Evolutionary conservation across 108 stramenopile genomes (phyloP), one percentile per base, ranked within the genome.

Genomic region (Cyclostephanos tholiformis): DNA sequence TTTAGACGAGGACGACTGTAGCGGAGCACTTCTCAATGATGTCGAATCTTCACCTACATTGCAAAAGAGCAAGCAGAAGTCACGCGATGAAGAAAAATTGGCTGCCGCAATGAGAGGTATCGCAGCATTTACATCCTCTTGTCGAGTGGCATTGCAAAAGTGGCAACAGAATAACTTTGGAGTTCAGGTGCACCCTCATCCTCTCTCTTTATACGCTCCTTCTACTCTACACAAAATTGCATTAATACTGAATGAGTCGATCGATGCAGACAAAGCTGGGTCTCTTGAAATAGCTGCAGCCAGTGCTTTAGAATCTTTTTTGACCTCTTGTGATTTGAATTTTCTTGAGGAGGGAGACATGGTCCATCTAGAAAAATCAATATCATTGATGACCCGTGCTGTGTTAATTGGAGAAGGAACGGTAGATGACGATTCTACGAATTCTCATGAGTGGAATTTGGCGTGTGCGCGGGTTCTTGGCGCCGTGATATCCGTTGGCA

Each of bases 41-140:
- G 53, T 0, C 6, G 53, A 55, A 55, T 55, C 53, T 55, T 55
- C 53, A 53, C 23, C 52, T 10, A 58, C 11, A 30, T 30, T 29
- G 30, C 20, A 77, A 59, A 26, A 29, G 14, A 55, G 35, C 25
- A n/a, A 20, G 29, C 67, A 46, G 23, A 50, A 73, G 8, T 44
- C 60, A 36, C 59, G 64, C 12, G 85, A 87, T 60, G 66, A 77
- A 29, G 85, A 87, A 72, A 81, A 85, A 65, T 67, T 75, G 41
- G 71, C 75, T 11, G 83, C 89, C n/a, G 89, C 90, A 12, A 63
- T 83, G 29, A 85, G 87, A 61, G 91, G 88, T 6, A 71, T 89
- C 56, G 88, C 87, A 32, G 91, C 89, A 20, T 82, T 95, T 41
- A 77, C 86, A 70, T 89, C 93, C 6, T 88, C 93, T 10, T 79